Evolutionary conservation across 2,329 filamentous ascomycete species (phyloP).

Genomic region (Cladosporium velox): DNA sequence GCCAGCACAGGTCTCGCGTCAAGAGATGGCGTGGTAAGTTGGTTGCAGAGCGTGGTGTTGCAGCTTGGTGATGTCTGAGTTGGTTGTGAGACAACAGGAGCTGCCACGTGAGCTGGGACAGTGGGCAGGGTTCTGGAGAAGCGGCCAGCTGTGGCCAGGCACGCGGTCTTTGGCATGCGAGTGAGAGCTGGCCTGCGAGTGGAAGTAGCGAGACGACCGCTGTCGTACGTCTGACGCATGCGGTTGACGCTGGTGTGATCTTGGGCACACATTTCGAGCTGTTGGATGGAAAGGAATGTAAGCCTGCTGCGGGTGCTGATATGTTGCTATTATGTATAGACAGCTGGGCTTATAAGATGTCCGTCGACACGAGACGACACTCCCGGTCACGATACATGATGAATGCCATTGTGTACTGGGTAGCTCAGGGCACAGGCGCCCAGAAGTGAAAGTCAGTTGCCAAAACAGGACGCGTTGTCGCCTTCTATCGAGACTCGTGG

Average conservation of each 20-base stretch:
- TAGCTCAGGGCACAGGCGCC: not conserved
- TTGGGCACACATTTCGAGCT: not conserved
- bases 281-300: not conserved
- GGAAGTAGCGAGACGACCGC: not conserved
- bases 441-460: not conserved
- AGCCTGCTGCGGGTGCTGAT: not conserved
- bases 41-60: not conserved
- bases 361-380: not conserved
- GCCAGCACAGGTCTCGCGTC: not conserved
- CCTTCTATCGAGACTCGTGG: not conserved
- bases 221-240: not conserved
- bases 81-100: not conserved
- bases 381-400: not conserved
- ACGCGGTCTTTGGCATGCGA: constrained; percentile 1
- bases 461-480: not conserved
- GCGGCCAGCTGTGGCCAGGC: not conserved
- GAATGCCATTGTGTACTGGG: constrained; percentile 1
- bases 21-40: not conserved
- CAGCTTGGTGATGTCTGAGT: not conserved
- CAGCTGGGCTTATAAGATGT: not conserved
- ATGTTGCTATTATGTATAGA: not conserved
- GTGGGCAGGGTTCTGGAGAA: not conserved
- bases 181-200: not conserved
- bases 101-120: not conserved
- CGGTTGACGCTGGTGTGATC: not conserved